Evolutionary conservation across 495 filamentous ascomycete species (phyloP).

Genomic region (Tuber aestivum): DNA sequence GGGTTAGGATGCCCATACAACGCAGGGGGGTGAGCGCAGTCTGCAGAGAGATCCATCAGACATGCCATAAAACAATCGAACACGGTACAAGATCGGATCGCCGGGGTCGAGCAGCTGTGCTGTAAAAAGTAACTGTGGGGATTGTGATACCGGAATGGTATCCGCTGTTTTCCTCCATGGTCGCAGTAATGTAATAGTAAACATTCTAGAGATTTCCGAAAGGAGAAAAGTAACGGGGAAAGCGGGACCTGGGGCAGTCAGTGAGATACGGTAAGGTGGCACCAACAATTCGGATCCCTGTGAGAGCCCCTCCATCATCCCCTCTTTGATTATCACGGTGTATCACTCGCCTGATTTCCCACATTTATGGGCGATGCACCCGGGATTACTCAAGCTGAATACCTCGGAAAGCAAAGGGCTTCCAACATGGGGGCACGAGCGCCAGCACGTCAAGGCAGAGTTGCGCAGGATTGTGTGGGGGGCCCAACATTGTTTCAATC

Average conservation of each 20-base stretch:
- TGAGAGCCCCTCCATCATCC: background rate
- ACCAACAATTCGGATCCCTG: background rate
- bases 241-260: background rate
- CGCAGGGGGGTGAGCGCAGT: background rate
- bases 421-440: background rate
- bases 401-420: background rate
- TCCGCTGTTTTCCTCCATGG: background rate
- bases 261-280: background rate
- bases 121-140: background rate
- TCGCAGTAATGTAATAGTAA: background rate
- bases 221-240: background rate
- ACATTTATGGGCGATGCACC: background rate
- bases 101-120: background rate
- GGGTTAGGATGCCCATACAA: background rate
- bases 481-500: background rate
- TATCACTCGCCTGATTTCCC: background rate
- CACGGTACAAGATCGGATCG: background rate
- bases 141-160: background rate
- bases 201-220: background rate
- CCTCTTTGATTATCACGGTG: background rate
- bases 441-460: background rate
- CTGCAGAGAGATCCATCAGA: background rate
- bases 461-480: background rate
- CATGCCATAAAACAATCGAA: background rate
- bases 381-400: background rate